A percentile compares a stretch with the other conserved stretches of the same genome.
Conservation (phyloP, 768 basidiomycete species). For the Naganishia friedmannii region DNA sequence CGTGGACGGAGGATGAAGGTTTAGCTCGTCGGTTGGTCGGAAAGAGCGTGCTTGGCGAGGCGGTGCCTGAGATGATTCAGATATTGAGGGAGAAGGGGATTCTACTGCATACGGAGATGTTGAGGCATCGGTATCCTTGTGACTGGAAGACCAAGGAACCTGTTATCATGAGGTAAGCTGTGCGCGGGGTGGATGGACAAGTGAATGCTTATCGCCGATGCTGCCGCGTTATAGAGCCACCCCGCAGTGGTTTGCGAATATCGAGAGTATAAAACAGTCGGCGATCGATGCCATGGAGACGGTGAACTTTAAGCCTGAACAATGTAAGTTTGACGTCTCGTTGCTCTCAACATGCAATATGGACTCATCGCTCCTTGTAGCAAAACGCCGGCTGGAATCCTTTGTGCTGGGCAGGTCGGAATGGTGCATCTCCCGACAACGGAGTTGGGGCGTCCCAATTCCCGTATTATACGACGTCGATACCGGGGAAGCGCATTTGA, state of each 20-base stretch:
- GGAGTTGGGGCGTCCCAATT: slow-evolving; percentile 96
- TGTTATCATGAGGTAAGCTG: slow-evolving; percentile 73
- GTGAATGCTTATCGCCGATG: background rate
- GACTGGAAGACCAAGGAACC: slow-evolving; percentile 95
- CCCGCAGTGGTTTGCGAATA: slow-evolving; percentile 95
- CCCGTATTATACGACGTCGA: slow-evolving; percentile 72
- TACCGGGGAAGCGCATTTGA: slow-evolving; percentile 66
- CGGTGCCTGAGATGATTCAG: slow-evolving; percentile 65
- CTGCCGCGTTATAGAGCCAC: slow-evolving; percentile 64
- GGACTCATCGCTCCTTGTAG: slow-evolving; percentile 54
- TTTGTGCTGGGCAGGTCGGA: slow-evolving; percentile 85
- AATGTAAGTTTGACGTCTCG: slow-evolving; percentile 58
- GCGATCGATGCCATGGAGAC: slow-evolving; percentile 67
- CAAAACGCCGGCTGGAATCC: slow-evolving; percentile 79
- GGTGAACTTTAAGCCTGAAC: slow-evolving; percentile 72
- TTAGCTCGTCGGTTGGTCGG: slow-evolving; percentile 60
- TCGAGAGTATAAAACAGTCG: slow-evolving; percentile 74
- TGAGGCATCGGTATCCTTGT: slow-evolving; percentile 87
- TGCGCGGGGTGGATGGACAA: too few relatives aligned
- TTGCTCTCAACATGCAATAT: background rate
- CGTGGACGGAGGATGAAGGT: slow-evolving; percentile 59
- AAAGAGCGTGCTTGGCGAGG: slow-evolving; percentile 69
- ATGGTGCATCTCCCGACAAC: slow-evolving; percentile 98
- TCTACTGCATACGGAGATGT: slow-evolving; percentile 66
- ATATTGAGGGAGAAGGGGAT: slow-evolving; percentile 59